Evolutionary conservation across 257 asterid species (phyloP).

Genomic region (Solanum dulcamara): DNA sequence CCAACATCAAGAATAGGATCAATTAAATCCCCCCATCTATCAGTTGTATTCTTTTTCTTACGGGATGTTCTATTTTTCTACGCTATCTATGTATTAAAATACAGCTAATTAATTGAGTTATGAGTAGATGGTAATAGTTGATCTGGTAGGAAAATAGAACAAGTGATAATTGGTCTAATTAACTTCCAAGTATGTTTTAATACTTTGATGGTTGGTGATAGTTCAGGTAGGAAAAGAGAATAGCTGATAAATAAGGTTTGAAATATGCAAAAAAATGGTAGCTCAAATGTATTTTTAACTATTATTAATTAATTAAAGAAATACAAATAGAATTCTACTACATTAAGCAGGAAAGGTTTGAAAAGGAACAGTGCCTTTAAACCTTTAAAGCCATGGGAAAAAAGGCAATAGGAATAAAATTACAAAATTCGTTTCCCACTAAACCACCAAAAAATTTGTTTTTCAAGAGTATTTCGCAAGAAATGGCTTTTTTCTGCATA

Average conservation of each 20-base stretch:
- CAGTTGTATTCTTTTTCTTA: neutral
- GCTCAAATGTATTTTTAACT: neutral
- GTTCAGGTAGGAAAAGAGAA: neutral
- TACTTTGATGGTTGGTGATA: neutral
- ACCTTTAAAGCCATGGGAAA: neutral
- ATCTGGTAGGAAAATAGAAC: neutral
- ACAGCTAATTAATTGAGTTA: neutral
- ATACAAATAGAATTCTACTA: neutral
- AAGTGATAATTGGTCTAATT: neutral
- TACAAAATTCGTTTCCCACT: neutral
- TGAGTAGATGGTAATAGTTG: neutral
- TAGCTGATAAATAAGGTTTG: neutral
- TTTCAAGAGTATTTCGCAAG: neutral
- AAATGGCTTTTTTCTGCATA: neutral
- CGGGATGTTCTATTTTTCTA: too few species aligned
- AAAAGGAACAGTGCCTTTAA: neutral
- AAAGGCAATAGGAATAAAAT: neutral
- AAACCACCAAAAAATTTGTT: neutral
- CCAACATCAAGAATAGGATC: neutral
- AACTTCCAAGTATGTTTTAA: neutral
- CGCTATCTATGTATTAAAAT: neutral
- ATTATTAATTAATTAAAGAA: neutral
- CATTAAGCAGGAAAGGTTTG: neutral
- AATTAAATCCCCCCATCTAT: neutral
- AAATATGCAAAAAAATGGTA: neutral